Percentiles rank a stretch among this genome's conserved stretches.
Evolutionary conservation across 2,329 filamentous ascomycete species (phyloP).

Genomic region (Hortaea werneckii): DNA sequence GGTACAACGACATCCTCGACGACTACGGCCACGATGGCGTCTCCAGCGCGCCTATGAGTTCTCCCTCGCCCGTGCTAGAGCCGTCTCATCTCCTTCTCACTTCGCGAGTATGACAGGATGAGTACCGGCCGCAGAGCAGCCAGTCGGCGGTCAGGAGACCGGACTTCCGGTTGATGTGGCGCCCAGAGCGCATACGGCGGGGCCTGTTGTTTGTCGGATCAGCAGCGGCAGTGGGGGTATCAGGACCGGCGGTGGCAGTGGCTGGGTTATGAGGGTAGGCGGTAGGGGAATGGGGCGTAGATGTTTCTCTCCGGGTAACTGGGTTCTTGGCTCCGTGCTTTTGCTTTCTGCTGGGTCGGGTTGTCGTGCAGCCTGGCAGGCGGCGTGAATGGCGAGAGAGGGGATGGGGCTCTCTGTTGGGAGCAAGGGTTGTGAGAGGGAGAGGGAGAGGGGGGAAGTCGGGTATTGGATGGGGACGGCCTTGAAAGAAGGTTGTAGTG

Average conservation of each 20-base stretch:
- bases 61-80: background rate
- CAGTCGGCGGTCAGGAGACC: background rate
- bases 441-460: no score
- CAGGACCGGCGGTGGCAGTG: background rate
- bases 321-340: background rate
- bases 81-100: background rate
- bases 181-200: background rate
- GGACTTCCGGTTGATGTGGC: background rate
- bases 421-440: background rate
- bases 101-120: background rate
- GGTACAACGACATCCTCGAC: constrained; percentile 14
- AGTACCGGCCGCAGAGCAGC: no score
- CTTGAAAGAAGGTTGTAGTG: background rate
- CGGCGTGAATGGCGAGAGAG: no score
- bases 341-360: background rate
- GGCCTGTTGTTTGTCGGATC: background rate
- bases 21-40: constrained; percentile 9
- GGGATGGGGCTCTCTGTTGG: background rate
- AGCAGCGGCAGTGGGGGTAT: background rate
- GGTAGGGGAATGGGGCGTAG: background rate
- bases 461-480: no score
- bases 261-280: background rate
- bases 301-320: background rate
- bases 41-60: constrained; percentile 2
- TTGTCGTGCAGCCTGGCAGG: no score